Conservation (phyloP, 2,329 filamentous ascomycete genomes). For the Epichloe sp. region DNA sequence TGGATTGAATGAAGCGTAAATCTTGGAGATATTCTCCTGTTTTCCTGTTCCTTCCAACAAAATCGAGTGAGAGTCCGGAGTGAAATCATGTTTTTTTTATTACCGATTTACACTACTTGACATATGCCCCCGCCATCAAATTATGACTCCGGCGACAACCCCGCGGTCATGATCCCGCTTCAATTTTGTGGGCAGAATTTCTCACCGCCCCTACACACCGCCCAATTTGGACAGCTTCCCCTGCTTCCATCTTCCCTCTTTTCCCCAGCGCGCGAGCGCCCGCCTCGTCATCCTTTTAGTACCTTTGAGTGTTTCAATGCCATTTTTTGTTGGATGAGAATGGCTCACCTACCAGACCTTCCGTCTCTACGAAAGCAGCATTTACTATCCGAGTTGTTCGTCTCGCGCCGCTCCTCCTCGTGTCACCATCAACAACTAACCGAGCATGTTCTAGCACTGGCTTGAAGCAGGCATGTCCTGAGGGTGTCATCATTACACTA, state of each 20-base stretch:
- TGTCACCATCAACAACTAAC: not conserved
- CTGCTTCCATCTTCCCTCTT: not conserved
- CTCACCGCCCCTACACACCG: slow-evolving; percentile 9
- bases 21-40: too few relatives aligned
- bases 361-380: slow-evolving; percentile 58
- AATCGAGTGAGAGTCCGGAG: too few relatives aligned
- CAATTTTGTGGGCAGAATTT: slow-evolving; percentile 9
- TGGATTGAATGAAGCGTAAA: not conserved
- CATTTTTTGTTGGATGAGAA: not conserved
- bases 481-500: slow-evolving; percentile 76
- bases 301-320: not conserved
- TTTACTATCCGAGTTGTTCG: slow-evolving; percentile 71
- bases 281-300: not conserved
- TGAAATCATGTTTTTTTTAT: not conserved
- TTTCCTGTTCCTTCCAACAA: too few relatives aligned
- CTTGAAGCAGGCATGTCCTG: slow-evolving; percentile 68
- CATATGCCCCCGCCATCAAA: not conserved
- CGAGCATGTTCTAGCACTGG: slow-evolving; percentile 44
- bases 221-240: slow-evolving; percentile 1
- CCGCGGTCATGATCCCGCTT: slow-evolving; percentile 5
- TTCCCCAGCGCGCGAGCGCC: not conserved
- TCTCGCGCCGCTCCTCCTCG: slow-evolving; percentile 7
- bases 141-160: not conserved
- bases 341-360: slow-evolving; percentile 26
- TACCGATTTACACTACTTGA: not conserved